phyloP scores from a whole-genome alignment of 2,329 filamentous ascomycete species.

The Fusarium setosum region DNA sequence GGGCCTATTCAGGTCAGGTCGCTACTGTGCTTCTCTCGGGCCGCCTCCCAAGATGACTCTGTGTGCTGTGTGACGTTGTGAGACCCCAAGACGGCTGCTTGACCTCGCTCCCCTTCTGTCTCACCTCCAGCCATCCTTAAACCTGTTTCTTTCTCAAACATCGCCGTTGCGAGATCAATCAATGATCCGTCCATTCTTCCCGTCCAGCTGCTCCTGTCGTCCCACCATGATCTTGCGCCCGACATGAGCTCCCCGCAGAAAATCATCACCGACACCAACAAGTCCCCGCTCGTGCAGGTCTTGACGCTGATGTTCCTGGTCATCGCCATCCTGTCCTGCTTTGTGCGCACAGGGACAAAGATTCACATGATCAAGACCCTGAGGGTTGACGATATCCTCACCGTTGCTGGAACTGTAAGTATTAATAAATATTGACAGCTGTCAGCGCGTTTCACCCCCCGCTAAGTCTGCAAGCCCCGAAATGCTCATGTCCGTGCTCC shows the following conservation, averaged over 20 bases:
- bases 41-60: too few species aligned
- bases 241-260: slow-evolving; percentile 38
- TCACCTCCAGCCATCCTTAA: too few species aligned
- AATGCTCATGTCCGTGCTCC: not conserved
- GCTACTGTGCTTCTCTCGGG: too few species aligned
- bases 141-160: too few species aligned
- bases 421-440: too few species aligned
- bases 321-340: slow-evolving; percentile 40
- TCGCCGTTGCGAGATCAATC: too few species aligned
- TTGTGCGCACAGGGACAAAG: slow-evolving; percentile 43
- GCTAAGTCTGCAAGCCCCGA: not conserved
- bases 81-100: too few species aligned
- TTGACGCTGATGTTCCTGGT: slow-evolving; percentile 45
- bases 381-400: slow-evolving; percentile 41
- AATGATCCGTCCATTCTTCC: not conserved
- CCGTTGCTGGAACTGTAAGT: slow-evolving; percentile 41
- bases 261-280: slow-evolving; percentile 44
- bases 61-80: too few species aligned
- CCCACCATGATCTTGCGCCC: not conserved
- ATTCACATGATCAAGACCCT: slow-evolving; percentile 44
- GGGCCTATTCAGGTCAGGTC: too few species aligned
- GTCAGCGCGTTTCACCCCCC: not conserved
- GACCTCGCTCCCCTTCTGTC: too few species aligned
- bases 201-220: not conserved
- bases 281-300: slow-evolving; percentile 45